Percentiles rank a stretch among this genome's conserved stretches.
Conservation (phyloP, 805 yeast species). For the Metschnikowia noctiluminum region DNA sequence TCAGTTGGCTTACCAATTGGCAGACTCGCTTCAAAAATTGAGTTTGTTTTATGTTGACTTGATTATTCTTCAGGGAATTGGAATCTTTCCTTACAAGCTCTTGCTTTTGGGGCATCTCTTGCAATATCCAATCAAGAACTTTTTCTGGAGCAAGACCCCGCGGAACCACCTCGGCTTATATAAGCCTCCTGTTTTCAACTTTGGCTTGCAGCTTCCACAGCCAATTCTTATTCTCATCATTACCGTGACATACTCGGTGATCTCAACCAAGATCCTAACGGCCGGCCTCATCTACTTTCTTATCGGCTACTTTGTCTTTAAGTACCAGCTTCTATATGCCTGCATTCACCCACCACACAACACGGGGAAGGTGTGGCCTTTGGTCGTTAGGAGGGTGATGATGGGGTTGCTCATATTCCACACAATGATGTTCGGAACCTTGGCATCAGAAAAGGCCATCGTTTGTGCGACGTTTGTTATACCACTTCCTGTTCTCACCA, state of each 20-base stretch:
- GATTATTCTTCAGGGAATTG: constrained; percentile 75
- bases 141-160: constrained; percentile 74
- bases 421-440: constrained; percentile 87
- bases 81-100: constrained; percentile 87
- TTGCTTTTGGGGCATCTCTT: constrained; percentile 75
- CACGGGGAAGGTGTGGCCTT: constrained; percentile 95
- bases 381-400: constrained; percentile 76
- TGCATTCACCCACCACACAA: constrained; percentile 96
- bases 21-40: constrained; percentile 73
- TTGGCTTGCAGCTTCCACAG: constrained; percentile 88
- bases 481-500: constrained; percentile 72
- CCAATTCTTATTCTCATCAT: constrained; percentile 84
- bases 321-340: constrained; percentile 84
- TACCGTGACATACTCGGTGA: constrained; percentile 80
- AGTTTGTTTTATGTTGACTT: constrained; percentile 89
- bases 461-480: constrained; percentile 64
- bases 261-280: constrained; percentile 81
- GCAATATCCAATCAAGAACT: constrained; percentile 54
- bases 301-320: constrained; percentile 83
- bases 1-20: constrained; percentile 80
- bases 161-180: constrained; percentile 72
- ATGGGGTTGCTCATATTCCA: constrained; percentile 83
- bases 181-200: constrained; percentile 88
- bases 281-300: constrained; percentile 83
- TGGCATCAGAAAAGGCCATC: constrained; percentile 79